These are phyloP conservation scores for Paspalum notatum DNA, from an alignment of 176 grass and related monocot genomes.

Conservation along the genomic window DNA sequence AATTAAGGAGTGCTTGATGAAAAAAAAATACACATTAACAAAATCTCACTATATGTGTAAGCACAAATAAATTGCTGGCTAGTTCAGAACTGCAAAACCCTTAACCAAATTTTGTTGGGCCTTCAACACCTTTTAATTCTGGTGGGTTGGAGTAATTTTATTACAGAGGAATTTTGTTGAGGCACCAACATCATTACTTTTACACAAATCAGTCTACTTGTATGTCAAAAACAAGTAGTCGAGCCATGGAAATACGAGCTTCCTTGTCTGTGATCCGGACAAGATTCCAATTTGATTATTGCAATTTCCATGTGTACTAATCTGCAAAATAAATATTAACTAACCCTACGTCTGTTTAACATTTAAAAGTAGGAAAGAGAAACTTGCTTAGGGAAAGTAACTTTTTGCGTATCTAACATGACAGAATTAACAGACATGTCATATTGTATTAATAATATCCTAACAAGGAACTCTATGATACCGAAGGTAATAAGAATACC, in stretches of 20 bases:
- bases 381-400: neutral
- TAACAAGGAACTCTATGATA: neutral
- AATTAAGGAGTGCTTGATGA: slow-evolving; percentile 28
- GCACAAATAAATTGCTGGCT: slow-evolving; percentile 1
- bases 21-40: slow-evolving; percentile 16
- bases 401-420: neutral
- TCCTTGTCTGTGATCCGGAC: neutral
- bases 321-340: neutral
- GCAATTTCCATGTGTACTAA: slow-evolving; percentile 18
- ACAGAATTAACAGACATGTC: neutral
- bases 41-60: neutral
- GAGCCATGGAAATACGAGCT: neutral
- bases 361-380: neutral
- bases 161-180: neutral
- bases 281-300: neutral
- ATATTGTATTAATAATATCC: neutral
- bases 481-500: neutral
- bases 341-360: neutral
- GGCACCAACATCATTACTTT: neutral
- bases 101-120: neutral
- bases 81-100: neutral
- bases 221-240: neutral
- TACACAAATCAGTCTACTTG: neutral
- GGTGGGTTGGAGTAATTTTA: neutral
- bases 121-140: neutral